Conservation (phyloP, 116 monocot genomes). For the Phalaenopsis hybrid region DNA sequence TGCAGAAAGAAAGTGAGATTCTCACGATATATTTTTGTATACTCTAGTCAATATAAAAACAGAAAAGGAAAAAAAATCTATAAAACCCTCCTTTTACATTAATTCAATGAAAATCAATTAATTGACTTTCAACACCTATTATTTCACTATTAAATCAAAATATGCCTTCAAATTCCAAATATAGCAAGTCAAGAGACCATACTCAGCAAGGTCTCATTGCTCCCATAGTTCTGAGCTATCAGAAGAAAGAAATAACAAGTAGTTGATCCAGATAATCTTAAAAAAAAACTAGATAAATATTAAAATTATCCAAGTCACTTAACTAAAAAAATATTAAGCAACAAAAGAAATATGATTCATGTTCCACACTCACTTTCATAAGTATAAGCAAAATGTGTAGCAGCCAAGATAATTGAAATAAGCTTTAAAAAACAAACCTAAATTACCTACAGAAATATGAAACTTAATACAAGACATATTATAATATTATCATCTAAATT, state of each 20-base stretch:
- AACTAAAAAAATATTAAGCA: background rate
- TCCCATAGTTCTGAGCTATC: background rate
- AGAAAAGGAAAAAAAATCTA: too few relatives aligned
- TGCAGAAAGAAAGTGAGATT: background rate
- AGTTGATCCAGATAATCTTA: background rate
- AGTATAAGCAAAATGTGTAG: background rate
- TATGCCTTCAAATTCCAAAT: background rate
- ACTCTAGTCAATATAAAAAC: too few relatives aligned
- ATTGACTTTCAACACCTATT: background rate
- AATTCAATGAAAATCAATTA: too few relatives aligned
- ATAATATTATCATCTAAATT: background rate
- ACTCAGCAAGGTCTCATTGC: background rate
- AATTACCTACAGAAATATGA: background rate
- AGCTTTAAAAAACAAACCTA: background rate
- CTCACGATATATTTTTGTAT: background rate
- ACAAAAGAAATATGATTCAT: background rate
- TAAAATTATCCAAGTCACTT: background rate
- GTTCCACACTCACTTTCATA: background rate
- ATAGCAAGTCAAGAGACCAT: background rate
- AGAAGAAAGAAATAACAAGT: background rate
- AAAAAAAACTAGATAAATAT: too few relatives aligned
- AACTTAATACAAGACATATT: background rate
- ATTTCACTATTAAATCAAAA: background rate
- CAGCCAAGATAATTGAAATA: background rate
- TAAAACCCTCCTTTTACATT: too few relatives aligned